Base-by-base conservation (phyloP, 2,329 filamentous ascomycete species). In the Gyromitra esculenta region DNA sequence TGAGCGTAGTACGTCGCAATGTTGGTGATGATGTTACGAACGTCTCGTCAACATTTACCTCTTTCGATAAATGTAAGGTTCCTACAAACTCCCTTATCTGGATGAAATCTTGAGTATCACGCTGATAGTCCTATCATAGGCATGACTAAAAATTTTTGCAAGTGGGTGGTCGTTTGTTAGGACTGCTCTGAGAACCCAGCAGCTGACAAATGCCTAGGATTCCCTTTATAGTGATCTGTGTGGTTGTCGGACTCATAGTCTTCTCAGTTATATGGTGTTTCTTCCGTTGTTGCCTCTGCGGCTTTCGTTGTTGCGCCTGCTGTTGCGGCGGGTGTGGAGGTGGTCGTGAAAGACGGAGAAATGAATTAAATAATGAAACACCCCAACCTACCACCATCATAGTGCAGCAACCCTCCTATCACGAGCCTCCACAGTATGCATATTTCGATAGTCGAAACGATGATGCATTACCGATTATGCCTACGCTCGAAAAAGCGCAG, bases 401-500 rank as follows among this genome's bases (percentile, higher is more conserved):
- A 43, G 59, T 52, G 6, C 63, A 75, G 37, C 72, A 68, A 43
- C 78, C 62, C 2, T 9, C 31, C 31, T 64, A 54, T 31, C 68
- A 79, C 3, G 71, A 75, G 6, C 73, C 73, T 54, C 79, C 76
- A 6, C 73, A 80, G 43, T 81, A 80, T 54, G 80, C 79, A 39
- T 81, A 81, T 66, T 79, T 79, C 18, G 79, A 79, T 45, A 69
- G 62, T 18, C 63, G 74, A 2, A 78, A 73, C 31, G 76, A 75
- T 11, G 79, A 81, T 45, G 80, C 80, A 18, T 69, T 81, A 4
- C 80, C 80, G 6, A 69, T 78, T n/a, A 81, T 81, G 80, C 80
- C 80, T n/a, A 78, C 79, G 1, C 75, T 80, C 63, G 79, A 81
- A 62, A 76, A 73, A 11, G 57, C 77, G 3, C 76, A 80, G 41